phyloP scores from a whole-genome alignment of 192 early-diverging fungal species.

The Coemansia sp. region DNA sequence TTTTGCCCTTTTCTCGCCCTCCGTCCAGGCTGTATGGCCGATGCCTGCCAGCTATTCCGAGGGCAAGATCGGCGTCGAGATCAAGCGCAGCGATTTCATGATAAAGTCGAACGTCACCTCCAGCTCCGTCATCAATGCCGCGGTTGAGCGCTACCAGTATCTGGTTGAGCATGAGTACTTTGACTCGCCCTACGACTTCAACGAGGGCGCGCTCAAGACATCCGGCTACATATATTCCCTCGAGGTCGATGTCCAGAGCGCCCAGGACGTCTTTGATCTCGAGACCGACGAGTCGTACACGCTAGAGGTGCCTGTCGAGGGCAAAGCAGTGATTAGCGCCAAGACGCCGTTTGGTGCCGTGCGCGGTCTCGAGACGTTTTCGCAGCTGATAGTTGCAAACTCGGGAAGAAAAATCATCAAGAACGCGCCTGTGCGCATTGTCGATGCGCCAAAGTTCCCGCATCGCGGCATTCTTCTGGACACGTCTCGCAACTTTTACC shows the following conservation, averaged over 20 bases:
- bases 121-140: conserved; percentile 55
- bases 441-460: conserved; percentile 59
- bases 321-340: conserved; percentile 58
- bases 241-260: conserved; percentile 51
- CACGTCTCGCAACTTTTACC: conserved; percentile 67
- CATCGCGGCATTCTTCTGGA: conserved; percentile 74
- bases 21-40: conserved; percentile 32
- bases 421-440: conserved; percentile 58
- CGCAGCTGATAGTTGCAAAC: conserved; percentile 65
- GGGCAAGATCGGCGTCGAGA: conserved; percentile 54
- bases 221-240: conserved; percentile 38
- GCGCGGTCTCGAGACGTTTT: conserved; percentile 69
- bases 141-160: conserved; percentile 58
- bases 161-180: conserved; percentile 57
- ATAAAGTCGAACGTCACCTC: conserved; percentile 62
- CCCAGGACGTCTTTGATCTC: conserved; percentile 55
- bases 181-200: conserved; percentile 50
- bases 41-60: conserved; percentile 27
- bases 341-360: conserved; percentile 66
- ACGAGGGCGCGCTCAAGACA: conserved; percentile 43
- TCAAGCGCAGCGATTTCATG: conserved; percentile 55
- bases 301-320: conserved; percentile 56
- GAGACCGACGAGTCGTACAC: conserved; percentile 68
- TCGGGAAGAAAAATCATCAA: conserved; percentile 53
- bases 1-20: background rate